These are phyloP conservation scores for Pleurotus eryngii DNA, from an alignment of 768 basidiomycete genomes.

Conservation along the genomic window DNA sequence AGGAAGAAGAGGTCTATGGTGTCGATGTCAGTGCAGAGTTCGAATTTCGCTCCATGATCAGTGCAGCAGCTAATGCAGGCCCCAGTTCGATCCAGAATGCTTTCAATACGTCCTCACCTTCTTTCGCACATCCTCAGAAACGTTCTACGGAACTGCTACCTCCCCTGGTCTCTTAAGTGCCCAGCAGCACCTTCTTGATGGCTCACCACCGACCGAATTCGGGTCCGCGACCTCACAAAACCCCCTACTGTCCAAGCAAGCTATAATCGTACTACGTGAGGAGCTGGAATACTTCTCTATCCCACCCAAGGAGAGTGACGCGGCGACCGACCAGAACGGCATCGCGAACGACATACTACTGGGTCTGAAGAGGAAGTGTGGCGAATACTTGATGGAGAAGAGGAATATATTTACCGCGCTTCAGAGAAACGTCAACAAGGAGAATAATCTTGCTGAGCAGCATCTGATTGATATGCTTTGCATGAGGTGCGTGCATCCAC, in stretches of 20 bases:
- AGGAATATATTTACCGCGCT: slow-evolving; percentile 95
- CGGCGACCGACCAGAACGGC: slow-evolving; percentile 72
- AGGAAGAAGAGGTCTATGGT: slow-evolving; percentile 91
- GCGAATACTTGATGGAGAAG: slow-evolving; percentile 83
- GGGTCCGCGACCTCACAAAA: slow-evolving; percentile 73
- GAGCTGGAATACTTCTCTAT: slow-evolving; percentile 99
- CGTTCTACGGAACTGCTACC: slow-evolving; percentile 84
- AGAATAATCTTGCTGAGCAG: slow-evolving; percentile 98
- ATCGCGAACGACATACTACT: slow-evolving; percentile 76
- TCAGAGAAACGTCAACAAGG: slow-evolving; percentile 98
- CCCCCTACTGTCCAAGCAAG: slow-evolving; percentile 91
- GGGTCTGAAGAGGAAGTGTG: slow-evolving; percentile 82
- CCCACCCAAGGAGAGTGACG: slow-evolving; percentile 64
- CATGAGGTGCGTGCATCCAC: slow-evolving; percentile 73
- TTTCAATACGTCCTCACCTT: slow-evolving; percentile 92
- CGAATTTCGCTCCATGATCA: slow-evolving; percentile 3
- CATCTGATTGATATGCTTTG: slow-evolving; percentile 99
- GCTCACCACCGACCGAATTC: slow-evolving; percentile 57
- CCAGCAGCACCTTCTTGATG: slow-evolving; percentile 77
- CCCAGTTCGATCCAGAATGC: slow-evolving; percentile 94
- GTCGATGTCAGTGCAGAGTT: slow-evolving; percentile 76
- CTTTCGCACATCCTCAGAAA: slow-evolving; percentile 83
- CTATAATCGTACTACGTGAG: slow-evolving; percentile 96
- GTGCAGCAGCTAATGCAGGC: slow-evolving; percentile 8
- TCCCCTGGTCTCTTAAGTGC: slow-evolving; percentile 73